A percentile compares a stretch with the other conserved stretches of the same genome.
Conservation (phyloP, 345 rosid genomes). For the Hirschfeldia incana region DNA sequence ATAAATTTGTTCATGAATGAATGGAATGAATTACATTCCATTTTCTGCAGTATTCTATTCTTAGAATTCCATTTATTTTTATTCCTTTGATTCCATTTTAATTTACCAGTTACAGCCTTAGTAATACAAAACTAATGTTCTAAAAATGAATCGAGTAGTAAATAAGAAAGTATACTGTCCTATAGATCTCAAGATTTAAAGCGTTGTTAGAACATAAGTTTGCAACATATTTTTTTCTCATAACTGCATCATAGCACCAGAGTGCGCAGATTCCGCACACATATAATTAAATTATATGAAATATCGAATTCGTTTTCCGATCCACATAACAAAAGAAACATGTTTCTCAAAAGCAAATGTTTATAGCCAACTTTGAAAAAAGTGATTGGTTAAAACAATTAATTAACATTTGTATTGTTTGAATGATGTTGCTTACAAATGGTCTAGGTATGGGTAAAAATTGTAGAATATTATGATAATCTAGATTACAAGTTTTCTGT, state of each 20-base stretch:
- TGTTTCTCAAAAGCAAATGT: background rate
- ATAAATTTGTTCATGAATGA: too few relatives aligned
- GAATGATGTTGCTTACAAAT: background rate
- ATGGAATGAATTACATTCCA: too few relatives aligned
- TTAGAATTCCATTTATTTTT: too few relatives aligned
- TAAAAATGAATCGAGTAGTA: background rate
- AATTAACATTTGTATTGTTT: background rate
- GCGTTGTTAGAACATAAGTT: background rate
- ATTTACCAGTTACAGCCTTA: background rate
- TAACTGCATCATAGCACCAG: background rate
- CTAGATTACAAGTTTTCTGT: background rate
- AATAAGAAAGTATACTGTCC: background rate
- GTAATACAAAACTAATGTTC: background rate
- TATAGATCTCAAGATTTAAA: background rate
- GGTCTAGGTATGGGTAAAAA: background rate
- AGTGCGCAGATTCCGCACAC: background rate
- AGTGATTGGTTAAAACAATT: background rate
- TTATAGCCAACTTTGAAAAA: background rate
- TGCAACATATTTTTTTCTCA: background rate
- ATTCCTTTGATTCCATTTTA: too few relatives aligned
- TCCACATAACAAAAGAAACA: background rate
- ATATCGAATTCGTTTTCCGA: background rate
- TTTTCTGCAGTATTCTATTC: too few relatives aligned
- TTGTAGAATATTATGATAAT: background rate
- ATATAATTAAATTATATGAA: background rate